A percentile compares a stretch with the other conserved stretches of the same genome.
Conservation (phyloP, 805 yeast species). For the Wickerhamiella alocasiicola region DNA sequence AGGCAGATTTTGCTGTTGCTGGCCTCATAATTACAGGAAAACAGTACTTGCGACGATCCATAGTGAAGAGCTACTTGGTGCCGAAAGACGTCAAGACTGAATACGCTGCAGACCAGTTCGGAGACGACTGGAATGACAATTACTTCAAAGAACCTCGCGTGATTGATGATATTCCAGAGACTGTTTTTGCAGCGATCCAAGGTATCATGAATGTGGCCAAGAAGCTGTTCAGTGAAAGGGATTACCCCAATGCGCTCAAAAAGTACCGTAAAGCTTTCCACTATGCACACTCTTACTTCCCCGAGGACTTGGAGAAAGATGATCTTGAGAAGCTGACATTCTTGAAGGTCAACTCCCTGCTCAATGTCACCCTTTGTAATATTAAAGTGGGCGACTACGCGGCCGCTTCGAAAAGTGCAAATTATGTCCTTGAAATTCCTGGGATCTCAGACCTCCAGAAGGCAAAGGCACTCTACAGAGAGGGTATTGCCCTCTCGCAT, state of each 20-base stretch:
- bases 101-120: slow-evolving; percentile 17
- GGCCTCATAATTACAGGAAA: slow-evolving; percentile 21
- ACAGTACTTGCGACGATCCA: slow-evolving; percentile 8
- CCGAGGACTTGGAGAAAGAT: slow-evolving; percentile 35
- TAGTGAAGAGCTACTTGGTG: slow-evolving; percentile 10
- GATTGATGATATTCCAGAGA: slow-evolving; percentile 16
- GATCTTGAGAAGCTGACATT: slow-evolving; percentile 30
- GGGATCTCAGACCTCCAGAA: slow-evolving; percentile 39
- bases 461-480: slow-evolving; percentile 77
- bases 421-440: slow-evolving; percentile 48
- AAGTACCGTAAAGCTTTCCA: slow-evolving; percentile 66
- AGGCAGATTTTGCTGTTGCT: slow-evolving; percentile 5
- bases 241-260: slow-evolving; percentile 41
- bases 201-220: slow-evolving; percentile 48
- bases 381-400: slow-evolving; percentile 46
- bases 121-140: slow-evolving; percentile 20
- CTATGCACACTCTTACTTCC: slow-evolving; percentile 60
- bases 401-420: slow-evolving; percentile 45
- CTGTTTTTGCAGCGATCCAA: slow-evolving; percentile 15
- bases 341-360: slow-evolving; percentile 48
- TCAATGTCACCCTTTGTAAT: slow-evolving; percentile 66
- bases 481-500: slow-evolving; percentile 56
- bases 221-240: slow-evolving; percentile 50
- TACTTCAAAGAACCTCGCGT: slow-evolving; percentile 21
- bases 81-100: slow-evolving; percentile 19